Evolutionary conservation across 176 grass and related monocot species (phyloP), one percentile per base, ranked within the genome.

Genomic region (Triticum timopheevii): DNA sequence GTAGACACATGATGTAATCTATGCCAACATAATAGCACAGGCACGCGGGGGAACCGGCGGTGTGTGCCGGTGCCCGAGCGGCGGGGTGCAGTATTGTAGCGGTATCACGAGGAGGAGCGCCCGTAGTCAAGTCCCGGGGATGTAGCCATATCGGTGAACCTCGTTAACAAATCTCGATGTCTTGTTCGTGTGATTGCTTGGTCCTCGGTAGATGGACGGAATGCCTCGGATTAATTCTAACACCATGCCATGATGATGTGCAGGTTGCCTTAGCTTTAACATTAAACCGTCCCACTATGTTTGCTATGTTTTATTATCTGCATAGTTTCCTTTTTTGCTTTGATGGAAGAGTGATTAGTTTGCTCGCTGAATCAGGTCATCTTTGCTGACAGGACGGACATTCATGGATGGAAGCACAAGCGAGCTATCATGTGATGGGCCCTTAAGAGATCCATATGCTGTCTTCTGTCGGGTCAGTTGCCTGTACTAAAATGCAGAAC

Each of bases 391-490:
- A 0, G 15, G 44, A 40, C 2, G 13, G 50, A 94, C 94, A 78
- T 98, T 96, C 85, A 82, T 99, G n/a, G 97, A 99, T 87, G 90
- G 94, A 86, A 99, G 94, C 78, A 94, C 94, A 69, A 96, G 94
- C 62, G 90, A 89, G 81, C 66, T 93, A 25, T 99, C 94, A 12
- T 99, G 94, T 85, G 94, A 96, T 91, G 97, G 92, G 20, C 96
- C 96, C 42, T 92, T 98, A 23, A 96, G 97, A 88, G 87, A 96
- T 83, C 97, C 92, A 82, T 99, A 91, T 54, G 89, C 92, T 33
- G 94, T 98, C 67, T 93, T 98, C 80, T 94, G 97, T 85, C 97
- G 94, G 94, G 97, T 96, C 13, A 75, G 85, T 33, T 86, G 38
- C 63, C 24, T 69, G 3, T 66, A 12, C 20, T 47, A 40, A 40